phyloP scores from a whole-genome alignment of 2,329 filamentous ascomycete genomes.

The Scedosporium apiospermum region DNA sequence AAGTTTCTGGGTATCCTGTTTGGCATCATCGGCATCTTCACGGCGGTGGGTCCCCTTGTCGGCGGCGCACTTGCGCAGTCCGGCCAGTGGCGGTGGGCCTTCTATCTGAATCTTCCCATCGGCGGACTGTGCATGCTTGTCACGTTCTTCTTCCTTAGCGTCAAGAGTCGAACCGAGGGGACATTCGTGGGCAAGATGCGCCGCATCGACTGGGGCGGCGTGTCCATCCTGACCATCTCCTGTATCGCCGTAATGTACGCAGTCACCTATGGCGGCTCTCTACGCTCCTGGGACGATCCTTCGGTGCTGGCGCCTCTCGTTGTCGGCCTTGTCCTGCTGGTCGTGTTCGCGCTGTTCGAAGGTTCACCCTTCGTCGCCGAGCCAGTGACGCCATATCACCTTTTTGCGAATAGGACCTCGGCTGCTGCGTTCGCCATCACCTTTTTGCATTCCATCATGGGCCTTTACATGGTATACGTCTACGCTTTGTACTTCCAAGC shows the following conservation, averaged over 20 bases:
- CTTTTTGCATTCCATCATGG: constrained; percentile 13
- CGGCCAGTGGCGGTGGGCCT: constrained; percentile 25
- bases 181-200: constrained; percentile 26
- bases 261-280: constrained; percentile 10
- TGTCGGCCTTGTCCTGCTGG: constrained; percentile 24
- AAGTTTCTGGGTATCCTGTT: constrained; percentile 21
- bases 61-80: constrained; percentile 18
- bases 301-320: constrained; percentile 21
- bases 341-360: constrained; percentile 26
- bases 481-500: constrained; percentile 37
- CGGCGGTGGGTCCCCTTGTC: constrained; percentile 16
- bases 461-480: constrained; percentile 27
- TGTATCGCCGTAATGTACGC: constrained; percentile 15
- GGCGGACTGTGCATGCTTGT: constrained; percentile 20
- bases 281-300: neutral
- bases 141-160: constrained; percentile 14
- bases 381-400: constrained; percentile 29
- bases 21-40: constrained; percentile 30
- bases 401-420: constrained; percentile 34
- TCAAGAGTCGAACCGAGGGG: constrained; percentile 24
- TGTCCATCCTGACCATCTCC: constrained; percentile 18
- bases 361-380: constrained; percentile 15
- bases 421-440: constrained; percentile 10
- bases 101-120: constrained; percentile 25
- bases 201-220: constrained; percentile 22